Base-by-base conservation (phyloP, 1,139 yeast genomes). In the Candida frijolesensis region DNA sequence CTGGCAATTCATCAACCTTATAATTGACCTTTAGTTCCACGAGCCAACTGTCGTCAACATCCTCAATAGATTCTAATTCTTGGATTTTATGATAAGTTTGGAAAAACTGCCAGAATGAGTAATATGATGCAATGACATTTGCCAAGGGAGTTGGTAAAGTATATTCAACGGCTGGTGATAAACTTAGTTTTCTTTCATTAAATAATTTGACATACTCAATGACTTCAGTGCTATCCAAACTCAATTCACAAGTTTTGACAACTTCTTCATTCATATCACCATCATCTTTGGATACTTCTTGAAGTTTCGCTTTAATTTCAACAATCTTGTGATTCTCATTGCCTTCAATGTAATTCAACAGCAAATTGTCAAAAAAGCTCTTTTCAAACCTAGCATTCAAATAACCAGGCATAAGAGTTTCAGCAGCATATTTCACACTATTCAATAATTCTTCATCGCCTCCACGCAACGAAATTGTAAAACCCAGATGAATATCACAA, bases 401-500 rank as follows among this genome's bases (percentile, higher is more conserved):
- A 34, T 85, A 82, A 1, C 87, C 88, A 47, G 88, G 87, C 4
- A 89, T 80, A 81, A 92, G 78, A 45, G 94, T 85, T 58, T 89
- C 96, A 1, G 89, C 78, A 1, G 92, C 87, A 51, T 85, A 84
- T 63, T 95, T 95, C 22, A 92, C 78, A 50, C 83, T 82, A 47
- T 83, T 78, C 54, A 92, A 68, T 1, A 76, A 63, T 2, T 82
- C 85, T 43, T 76, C 81, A 57, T 80, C 79, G 0, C 84, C 86
- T 2, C 99, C 99, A 52, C 99, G 75, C 25, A 95, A 70, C 8
- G 89, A 74, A 16, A 94, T 79, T 0, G 99, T 91, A 44, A 94
- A 87, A 0, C 99, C 99, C 0, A 85, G 70, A 41, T 82, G 82
- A 19, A 80, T 75, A 44, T 87, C 85, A 57, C 91, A 85, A 0